A percentile compares a stretch with the other conserved stretches of the same genome.
Evolutionary conservation across 2,329 filamentous ascomycete genomes (phyloP).

Genomic region (Cercospora sp.): DNA sequence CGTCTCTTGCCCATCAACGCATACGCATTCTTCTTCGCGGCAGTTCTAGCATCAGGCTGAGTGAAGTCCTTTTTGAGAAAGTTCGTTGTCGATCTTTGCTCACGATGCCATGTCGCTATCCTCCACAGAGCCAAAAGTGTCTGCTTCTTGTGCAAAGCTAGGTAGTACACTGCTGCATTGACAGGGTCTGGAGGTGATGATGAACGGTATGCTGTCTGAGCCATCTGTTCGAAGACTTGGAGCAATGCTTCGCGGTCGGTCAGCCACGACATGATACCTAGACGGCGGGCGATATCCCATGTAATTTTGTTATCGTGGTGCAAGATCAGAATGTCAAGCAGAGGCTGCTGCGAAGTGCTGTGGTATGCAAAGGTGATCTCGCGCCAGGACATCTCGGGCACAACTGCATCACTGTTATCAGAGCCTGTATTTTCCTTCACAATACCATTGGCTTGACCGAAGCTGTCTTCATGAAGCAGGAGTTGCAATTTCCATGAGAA

Average conservation of each 20-base stretch:
- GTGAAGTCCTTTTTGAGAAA: conserved; percentile 89
- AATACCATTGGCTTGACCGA: conserved; percentile 31
- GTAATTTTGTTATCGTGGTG: conserved; percentile 77
- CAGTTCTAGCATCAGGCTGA: conserved; percentile 81
- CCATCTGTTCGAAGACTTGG: conserved; percentile 83
- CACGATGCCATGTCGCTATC: conserved; percentile 85
- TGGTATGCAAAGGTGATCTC: conserved; percentile 80
- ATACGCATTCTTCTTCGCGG: conserved; percentile 94
- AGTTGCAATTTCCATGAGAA: conserved; percentile 37
- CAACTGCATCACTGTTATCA: conserved; percentile 11
- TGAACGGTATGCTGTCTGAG: conserved; percentile 89
- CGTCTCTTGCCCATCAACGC: conserved; percentile 86
- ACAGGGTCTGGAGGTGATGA: conserved; percentile 84
- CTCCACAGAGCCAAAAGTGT: conserved; percentile 91
- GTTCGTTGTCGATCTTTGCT: conserved; percentile 76
- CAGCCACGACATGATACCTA: conserved; percentile 94
- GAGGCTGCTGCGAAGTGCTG: conserved; percentile 75
- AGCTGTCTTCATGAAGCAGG: conserved; percentile 14
- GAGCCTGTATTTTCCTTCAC: conserved; percentile 18
- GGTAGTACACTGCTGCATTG: conserved; percentile 86
- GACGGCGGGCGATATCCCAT: conserved; percentile 83
- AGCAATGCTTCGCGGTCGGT: conserved; percentile 74
- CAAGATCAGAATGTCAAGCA: conserved; percentile 66
- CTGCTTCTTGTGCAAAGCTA: conserved; percentile 83
- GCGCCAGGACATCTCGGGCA: conserved; percentile 59